phyloP scores from a whole-genome alignment of 768 basidiomycete species.

The Tulasnella sp. region DNA sequence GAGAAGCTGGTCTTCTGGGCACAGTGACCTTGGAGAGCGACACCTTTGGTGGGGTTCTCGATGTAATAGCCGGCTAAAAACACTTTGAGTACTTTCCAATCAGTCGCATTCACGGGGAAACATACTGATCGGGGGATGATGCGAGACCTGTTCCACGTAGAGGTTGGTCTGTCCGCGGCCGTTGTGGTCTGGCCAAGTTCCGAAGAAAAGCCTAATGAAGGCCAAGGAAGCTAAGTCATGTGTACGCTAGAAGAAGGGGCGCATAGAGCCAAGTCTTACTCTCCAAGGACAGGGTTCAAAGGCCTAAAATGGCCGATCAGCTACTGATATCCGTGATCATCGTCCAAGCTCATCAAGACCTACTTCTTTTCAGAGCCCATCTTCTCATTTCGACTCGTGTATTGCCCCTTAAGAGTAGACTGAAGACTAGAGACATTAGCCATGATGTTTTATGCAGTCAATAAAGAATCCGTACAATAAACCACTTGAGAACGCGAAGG shows the following conservation, averaged over 20 bases:
- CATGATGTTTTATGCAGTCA: not conserved
- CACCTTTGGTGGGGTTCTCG: slow-evolving; percentile 63
- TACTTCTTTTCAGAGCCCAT: slow-evolving; percentile 98
- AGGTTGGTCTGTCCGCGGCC: slow-evolving; percentile 72
- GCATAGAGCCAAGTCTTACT: slow-evolving; percentile 39
- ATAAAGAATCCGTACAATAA: slow-evolving; percentile 53
- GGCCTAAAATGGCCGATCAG: slow-evolving; percentile 41
- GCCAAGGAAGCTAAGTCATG: not conserved
- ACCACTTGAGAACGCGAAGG: slow-evolving; percentile 84
- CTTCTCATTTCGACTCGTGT: slow-evolving; percentile 87
- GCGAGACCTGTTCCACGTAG: slow-evolving; percentile 91
- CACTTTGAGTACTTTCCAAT: not conserved
- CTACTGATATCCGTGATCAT: not conserved
- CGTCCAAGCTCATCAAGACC: slow-evolving; percentile 20
- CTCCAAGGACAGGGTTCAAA: slow-evolving; percentile 90
- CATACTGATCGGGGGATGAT: slow-evolving; percentile 45
- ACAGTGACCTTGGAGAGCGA: slow-evolving; percentile 73
- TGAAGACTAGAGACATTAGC: not conserved
- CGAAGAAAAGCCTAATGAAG: slow-evolving; percentile 62
- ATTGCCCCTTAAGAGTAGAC: slow-evolving; percentile 82
- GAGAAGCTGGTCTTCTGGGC: slow-evolving; percentile 95
- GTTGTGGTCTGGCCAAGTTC: slow-evolving; percentile 65
- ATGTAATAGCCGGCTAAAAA: slow-evolving; percentile 74
- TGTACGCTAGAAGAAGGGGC: not conserved
- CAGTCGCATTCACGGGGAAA: not conserved